Conservation (phyloP, 345 rosid species). For the Microcos paniculata region DNA sequence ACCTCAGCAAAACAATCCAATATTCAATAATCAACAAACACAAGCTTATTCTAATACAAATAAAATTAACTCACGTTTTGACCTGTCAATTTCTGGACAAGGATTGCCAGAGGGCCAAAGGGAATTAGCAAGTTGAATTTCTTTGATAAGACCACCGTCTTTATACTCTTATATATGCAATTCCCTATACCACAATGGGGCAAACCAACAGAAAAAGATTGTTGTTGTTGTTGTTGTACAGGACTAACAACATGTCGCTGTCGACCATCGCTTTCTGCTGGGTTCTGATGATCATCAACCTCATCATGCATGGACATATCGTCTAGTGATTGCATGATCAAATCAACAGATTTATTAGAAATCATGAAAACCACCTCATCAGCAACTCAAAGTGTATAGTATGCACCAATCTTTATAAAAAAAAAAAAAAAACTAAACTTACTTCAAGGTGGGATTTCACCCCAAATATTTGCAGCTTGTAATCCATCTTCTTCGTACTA, state of each 20-base stretch:
- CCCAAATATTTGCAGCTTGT: constrained; percentile 35
- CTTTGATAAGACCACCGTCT: constrained; percentile 68
- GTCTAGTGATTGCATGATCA: constrained; percentile 43
- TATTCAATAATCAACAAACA: background rate
- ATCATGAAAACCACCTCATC: background rate
- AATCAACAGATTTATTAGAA: background rate
- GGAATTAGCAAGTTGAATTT: constrained; percentile 82
- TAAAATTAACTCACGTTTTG: constrained; percentile 55
- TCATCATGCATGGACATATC: constrained; percentile 33
- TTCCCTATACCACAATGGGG: constrained; percentile 14
- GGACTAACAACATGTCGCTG: constrained; percentile 28
- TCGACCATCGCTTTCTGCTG: constrained; percentile 2
- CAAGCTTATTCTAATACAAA: background rate
- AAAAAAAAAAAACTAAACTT: constrained; percentile 11
- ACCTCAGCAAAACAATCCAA: background rate
- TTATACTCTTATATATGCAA: constrained; percentile 41
- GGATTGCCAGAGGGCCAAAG: constrained; percentile 83
- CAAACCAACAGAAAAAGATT: constrained; percentile 28
- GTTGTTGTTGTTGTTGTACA: constrained; percentile 27
- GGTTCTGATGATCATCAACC: constrained; percentile 31
- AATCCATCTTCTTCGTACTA: constrained; percentile 33
- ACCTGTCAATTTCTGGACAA: constrained; percentile 50
- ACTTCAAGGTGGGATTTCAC: constrained; percentile 36
- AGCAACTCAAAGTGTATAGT: background rate
- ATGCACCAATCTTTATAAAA: background rate